phyloP scores from a whole-genome alignment of 176 grass and related monocot species.

The Luzula sylvatica region DNA sequence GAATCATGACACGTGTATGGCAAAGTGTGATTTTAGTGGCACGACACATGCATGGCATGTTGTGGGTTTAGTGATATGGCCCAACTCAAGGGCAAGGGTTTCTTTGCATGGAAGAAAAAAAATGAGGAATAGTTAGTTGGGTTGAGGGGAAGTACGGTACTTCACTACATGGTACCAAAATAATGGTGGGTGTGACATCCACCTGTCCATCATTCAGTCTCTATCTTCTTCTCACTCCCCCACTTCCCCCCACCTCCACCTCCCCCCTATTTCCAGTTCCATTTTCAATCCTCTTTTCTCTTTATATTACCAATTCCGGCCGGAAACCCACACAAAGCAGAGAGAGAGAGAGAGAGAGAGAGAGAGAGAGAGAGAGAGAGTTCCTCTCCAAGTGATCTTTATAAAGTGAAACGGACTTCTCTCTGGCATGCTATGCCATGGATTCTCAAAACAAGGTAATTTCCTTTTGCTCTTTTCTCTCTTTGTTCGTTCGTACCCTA shows the following conservation, averaged over 20 bases:
- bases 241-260: background rate
- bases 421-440: slow-evolving; percentile 12
- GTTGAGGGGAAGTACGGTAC: too few species aligned
- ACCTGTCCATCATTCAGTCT: slow-evolving; percentile 10
- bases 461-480: background rate
- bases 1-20: too few species aligned
- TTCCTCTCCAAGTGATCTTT: background rate
- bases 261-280: background rate
- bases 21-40: too few species aligned
- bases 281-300: background rate
- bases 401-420: background rate
- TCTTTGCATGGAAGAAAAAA: too few species aligned
- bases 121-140: too few species aligned
- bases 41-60: too few species aligned
- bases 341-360: too few species aligned
- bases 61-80: too few species aligned
- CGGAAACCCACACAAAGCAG: slow-evolving; percentile 12
- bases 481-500: background rate
- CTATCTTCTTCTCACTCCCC: slow-evolving; percentile 11
- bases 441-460: slow-evolving; percentile 26
- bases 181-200: background rate
- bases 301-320: slow-evolving; percentile 6
- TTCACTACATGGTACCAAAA: too few species aligned
- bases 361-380: too few species aligned
- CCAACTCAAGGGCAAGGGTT: too few species aligned